phyloP scores from a whole-genome alignment of 2,329 filamentous ascomycete species.

The Sarocladium oryzae region DNA sequence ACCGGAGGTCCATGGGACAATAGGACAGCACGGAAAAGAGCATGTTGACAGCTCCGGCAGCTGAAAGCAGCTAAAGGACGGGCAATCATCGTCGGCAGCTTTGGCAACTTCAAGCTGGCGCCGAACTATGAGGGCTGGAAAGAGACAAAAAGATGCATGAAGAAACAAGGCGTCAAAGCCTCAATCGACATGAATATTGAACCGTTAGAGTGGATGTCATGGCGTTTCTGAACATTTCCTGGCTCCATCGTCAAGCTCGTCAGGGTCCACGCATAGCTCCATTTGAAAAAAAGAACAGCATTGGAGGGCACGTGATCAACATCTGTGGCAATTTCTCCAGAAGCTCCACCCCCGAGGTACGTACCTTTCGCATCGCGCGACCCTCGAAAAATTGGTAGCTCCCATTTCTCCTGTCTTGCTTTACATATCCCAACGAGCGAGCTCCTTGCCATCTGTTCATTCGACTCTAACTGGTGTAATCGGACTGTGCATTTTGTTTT shows the following conservation, averaged over 20 bases:
- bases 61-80: constrained; percentile 10
- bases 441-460: neutral
- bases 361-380: constrained; percentile 6
- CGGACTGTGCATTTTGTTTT: neutral
- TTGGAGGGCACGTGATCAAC: constrained; percentile 4
- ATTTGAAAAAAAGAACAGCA: neutral
- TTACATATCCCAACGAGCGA: neutral
- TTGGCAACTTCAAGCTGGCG: neutral
- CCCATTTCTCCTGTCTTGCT: constrained; percentile 7
- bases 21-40: constrained; percentile 10
- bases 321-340: neutral
- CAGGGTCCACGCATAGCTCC: neutral
- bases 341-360: neutral
- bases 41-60: constrained; percentile 12
- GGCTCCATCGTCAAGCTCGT: neutral
- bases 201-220: neutral
- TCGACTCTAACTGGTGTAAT: neutral
- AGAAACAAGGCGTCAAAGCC: neutral
- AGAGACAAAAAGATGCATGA: neutral
- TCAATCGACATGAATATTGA: neutral
- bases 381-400: constrained; percentile 12
- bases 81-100: constrained; percentile 8
- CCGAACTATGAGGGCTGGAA: neutral
- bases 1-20: neutral
- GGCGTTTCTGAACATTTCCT: neutral